A percentile compares a stretch with the other conserved stretches of the same genome.
Evolutionary conservation across 2,329 filamentous ascomycete species (phyloP).

Genomic region (Epichloe hybrida): DNA sequence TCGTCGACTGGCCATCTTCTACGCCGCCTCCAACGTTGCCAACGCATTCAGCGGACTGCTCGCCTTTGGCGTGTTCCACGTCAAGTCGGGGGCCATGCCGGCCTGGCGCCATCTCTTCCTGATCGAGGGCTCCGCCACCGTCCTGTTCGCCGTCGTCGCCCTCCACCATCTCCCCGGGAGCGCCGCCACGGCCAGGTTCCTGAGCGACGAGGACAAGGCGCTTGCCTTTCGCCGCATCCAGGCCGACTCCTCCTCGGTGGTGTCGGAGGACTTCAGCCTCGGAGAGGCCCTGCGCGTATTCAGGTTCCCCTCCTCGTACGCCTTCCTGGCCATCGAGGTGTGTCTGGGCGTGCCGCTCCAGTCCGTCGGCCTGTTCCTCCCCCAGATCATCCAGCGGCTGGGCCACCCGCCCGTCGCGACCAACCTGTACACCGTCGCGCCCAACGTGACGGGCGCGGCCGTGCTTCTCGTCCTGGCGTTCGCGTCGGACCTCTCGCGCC

Average conservation of each 20-base stretch:
- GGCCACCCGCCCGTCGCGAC: conserved; percentile 42
- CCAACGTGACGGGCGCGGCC: conserved; percentile 60
- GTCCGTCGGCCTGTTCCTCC: conserved; percentile 39
- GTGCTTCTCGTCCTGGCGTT: conserved; percentile 64
- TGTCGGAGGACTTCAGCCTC: conserved; percentile 38
- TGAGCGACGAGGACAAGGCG: conserved; percentile 50
- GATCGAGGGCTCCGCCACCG: conserved; percentile 42
- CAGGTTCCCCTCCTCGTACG: conserved; percentile 32
- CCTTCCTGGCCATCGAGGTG: conserved; percentile 39
- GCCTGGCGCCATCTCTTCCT: conserved; percentile 39
- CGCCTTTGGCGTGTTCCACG: conserved; percentile 35
- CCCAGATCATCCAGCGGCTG: conserved; percentile 37
- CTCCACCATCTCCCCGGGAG: conserved; percentile 58
- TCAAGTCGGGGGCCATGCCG: conserved; percentile 20
- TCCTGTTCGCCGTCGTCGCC: conserved; percentile 49
- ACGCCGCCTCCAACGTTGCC: conserved; percentile 62
- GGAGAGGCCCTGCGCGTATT: conserved; percentile 39
- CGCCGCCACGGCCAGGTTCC: conserved; percentile 50
- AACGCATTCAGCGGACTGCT: conserved; percentile 38
- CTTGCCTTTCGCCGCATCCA: conserved; percentile 63
- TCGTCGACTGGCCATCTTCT: conserved; percentile 48
- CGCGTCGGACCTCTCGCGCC: conserved; percentile 49
- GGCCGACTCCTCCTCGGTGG: conserved; percentile 55
- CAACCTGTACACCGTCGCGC: conserved; percentile 71
- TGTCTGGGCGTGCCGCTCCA: conserved; percentile 47